Conservation (phyloP, 140 eudicot species). For the Anethum foeniculum region DNA sequence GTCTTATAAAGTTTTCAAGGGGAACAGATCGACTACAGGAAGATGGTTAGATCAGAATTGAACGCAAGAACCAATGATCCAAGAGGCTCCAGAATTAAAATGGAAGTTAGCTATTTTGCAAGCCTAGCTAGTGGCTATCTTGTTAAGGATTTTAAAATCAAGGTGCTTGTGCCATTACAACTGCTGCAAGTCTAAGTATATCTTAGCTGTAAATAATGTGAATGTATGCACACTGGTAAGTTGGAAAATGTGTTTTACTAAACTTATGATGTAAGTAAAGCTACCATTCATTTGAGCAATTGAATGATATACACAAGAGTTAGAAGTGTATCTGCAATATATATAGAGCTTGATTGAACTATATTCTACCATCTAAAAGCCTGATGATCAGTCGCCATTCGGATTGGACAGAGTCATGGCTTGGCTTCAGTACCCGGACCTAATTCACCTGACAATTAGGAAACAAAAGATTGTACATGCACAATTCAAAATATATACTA, state of each 20-base stretch:
- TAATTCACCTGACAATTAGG: neutral
- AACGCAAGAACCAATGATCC: neutral
- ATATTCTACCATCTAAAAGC: neutral
- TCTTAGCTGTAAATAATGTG: neutral
- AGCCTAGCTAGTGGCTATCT: neutral
- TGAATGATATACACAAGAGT: neutral
- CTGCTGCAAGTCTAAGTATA: neutral
- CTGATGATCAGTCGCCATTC: neutral
- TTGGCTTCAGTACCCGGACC: neutral
- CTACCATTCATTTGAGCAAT: neutral
- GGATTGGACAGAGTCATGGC: neutral
- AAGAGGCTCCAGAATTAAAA: neutral
- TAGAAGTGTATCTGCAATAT: neutral
- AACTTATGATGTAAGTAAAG: neutral
- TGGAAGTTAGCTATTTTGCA: neutral
- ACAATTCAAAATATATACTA: too few species aligned
- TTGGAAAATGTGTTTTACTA: neutral
- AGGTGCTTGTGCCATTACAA: neutral
- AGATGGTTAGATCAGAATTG: conserved; percentile 26
- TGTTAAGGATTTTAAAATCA: neutral
- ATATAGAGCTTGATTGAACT: neutral
- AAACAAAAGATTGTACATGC: neutral
- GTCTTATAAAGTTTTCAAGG: conserved; percentile 24
- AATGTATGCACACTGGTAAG: too few species aligned
- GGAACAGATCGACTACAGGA: conserved; percentile 32